phyloP scores from a whole-genome alignment of 2,329 filamentous ascomycete genomes.

The Colletotrichum sp. region DNA sequence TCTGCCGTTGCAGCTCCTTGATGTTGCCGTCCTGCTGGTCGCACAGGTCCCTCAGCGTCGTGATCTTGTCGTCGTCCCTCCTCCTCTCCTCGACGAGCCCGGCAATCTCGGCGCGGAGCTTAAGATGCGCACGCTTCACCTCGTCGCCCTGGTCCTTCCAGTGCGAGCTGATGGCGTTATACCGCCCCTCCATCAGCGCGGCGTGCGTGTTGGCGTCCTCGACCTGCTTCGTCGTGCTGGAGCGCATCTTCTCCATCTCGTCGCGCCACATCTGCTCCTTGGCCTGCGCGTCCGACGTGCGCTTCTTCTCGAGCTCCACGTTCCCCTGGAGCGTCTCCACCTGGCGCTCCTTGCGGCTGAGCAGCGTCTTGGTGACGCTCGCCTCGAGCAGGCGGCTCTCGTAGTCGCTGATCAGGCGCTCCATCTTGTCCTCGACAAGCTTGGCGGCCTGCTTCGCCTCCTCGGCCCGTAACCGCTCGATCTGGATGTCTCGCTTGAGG shows the following conservation, averaged over 20 bases:
- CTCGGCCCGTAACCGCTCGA: conserved; percentile 69
- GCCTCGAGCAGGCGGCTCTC: conserved; percentile 73
- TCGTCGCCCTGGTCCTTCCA: conserved; percentile 71
- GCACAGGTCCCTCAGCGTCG: conserved; percentile 69
- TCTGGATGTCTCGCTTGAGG: conserved; percentile 74
- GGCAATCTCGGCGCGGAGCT: conserved; percentile 59
- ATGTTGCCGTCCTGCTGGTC: conserved; percentile 77
- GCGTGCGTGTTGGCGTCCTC: conserved; percentile 70
- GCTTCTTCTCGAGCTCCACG: conserved; percentile 68
- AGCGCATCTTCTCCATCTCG: conserved; percentile 66
- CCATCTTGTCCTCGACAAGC: conserved; percentile 74
- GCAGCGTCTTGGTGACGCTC: conserved; percentile 72
- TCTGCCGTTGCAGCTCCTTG: conserved; percentile 62
- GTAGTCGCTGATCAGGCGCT: conserved; percentile 70
- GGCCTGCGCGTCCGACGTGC: conserved; percentile 62
- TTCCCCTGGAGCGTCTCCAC: conserved; percentile 70
- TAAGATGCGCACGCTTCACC: conserved; percentile 56
- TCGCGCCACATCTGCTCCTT: conserved; percentile 67
- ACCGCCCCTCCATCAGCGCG: conserved; percentile 72
- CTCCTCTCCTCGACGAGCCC: conserved; percentile 59
- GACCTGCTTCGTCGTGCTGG: conserved; percentile 65
- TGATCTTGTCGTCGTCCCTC: conserved; percentile 67
- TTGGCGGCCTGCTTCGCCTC: conserved; percentile 73
- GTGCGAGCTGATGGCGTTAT: conserved; percentile 69
- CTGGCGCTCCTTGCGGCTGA: conserved; percentile 76